Evolutionary conservation across 2,329 filamentous ascomycete species (phyloP), one percentile per base, ranked within the genome.

Genomic region (Ceratocystis colombiana): DNA sequence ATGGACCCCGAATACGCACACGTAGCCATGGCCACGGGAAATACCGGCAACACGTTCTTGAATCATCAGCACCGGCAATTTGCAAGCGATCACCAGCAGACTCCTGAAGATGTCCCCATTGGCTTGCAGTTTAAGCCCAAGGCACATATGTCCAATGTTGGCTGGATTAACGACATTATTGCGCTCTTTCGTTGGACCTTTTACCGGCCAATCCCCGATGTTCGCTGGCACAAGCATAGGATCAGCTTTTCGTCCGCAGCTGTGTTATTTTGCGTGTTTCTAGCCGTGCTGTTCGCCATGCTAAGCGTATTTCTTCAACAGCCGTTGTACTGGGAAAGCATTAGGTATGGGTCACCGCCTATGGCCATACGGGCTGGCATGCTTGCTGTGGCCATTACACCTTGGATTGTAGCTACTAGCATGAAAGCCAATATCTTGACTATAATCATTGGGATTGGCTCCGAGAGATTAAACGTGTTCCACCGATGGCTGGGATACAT

Each of bases 401-500:
- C 93, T 0, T 96, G 92, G 91, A 93, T 96, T 70, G 79, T 96
- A 63, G 90, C 87, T 20, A 85, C 94, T 10, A 90, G 89, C 73
- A 95, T 90, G 81, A 96, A 96, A 75, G 88, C 90, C 17, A 97
- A 96, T 73, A 73, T 96, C 41, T 82, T 97, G 66, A 88, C 88
- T 0, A 76, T 92, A 66, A 76, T 96, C 67, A 96, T 92, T 3
- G 93, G 93, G 15, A 93, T 97, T 70, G 90, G 91, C 2, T 92
- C 94, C 46, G 93, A 97, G 74, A 82, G 93, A 62, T 81, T 97
- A 63, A 96, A 96, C 71, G 92, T 96, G 41, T 82, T 96, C 68
- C 93, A 97, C 76, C 85, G 93, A 71, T 97, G 92, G 92, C 85
- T 88, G 6, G 90, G 88, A 33, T 96, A 96, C 73, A 77, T 96